Conservation (phyloP, 2,329 filamentous ascomycete species). For the Boeremia exigua region DNA sequence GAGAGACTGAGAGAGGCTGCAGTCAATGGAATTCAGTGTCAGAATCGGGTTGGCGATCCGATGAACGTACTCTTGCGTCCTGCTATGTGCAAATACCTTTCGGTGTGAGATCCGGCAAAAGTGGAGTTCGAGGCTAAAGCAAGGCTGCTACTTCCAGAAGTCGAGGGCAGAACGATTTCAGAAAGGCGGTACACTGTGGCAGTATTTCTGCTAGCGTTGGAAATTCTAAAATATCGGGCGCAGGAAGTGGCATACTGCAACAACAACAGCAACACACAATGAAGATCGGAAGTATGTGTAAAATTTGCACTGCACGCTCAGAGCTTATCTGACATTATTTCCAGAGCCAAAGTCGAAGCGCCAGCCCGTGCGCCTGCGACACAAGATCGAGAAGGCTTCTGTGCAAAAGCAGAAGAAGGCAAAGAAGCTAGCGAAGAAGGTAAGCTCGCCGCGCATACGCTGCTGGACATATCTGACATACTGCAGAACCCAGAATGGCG, state of each 20-base stretch:
- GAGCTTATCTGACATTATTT: constrained; percentile 12
- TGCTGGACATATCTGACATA: constrained; percentile 24
- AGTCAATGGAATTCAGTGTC: not conserved
- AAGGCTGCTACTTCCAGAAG: not conserved
- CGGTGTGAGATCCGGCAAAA: too few relatives aligned
- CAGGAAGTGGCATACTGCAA: constrained; percentile 19
- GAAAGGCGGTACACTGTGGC: not conserved
- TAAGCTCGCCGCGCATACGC: constrained; percentile 30
- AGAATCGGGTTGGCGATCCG: not conserved
- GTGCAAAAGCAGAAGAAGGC: constrained; percentile 89
- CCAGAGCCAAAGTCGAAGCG: constrained; percentile 95
- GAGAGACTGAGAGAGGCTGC: constrained; percentile 1
- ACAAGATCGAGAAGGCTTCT: constrained; percentile 95
- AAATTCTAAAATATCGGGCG: constrained; percentile 35
- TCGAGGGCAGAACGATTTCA: not conserved
- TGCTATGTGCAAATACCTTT: not conserved
- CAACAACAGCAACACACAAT: constrained; percentile 33
- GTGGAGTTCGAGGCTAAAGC: not conserved
- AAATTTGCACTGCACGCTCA: not conserved
- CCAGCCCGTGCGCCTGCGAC: constrained; percentile 82
- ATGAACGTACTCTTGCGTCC: not conserved
- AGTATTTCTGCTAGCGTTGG: constrained; percentile 10
- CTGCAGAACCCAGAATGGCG: constrained; percentile 89
- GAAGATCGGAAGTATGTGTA: constrained; percentile 52
- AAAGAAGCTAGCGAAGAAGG: constrained; percentile 86